A percentile compares a stretch with the other conserved stretches of the same genome.
These are phyloP conservation scores for Penicillium sp. DNA, from an alignment of 2,329 filamentous ascomycete species.

Conservation along the genomic window DNA sequence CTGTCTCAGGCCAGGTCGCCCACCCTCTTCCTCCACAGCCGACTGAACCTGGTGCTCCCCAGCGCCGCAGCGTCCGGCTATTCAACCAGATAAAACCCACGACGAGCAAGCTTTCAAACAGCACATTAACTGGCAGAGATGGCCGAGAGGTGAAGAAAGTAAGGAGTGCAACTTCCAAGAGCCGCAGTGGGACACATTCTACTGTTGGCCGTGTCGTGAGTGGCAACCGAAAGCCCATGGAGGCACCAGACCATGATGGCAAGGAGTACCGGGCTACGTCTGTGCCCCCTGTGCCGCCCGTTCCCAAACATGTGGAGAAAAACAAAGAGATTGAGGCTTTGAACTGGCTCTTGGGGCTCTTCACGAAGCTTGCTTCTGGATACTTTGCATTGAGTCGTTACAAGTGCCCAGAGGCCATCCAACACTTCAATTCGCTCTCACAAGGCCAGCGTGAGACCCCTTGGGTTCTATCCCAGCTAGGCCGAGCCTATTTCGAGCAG, in stretches of 20 bases:
- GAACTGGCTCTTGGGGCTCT: constrained; percentile 71
- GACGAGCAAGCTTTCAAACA: constrained; percentile 60
- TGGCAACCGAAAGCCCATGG: constrained; percentile 73
- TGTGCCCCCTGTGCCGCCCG: constrained; percentile 27
- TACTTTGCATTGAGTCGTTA: constrained; percentile 78
- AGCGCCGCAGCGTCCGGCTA: constrained; percentile 69
- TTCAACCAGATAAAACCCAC: constrained; percentile 68
- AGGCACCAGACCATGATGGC: constrained; percentile 64
- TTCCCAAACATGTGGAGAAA: constrained; percentile 49
- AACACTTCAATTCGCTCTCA: constrained; percentile 68
- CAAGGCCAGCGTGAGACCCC: constrained; percentile 79
- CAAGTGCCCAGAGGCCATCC: constrained; percentile 72
- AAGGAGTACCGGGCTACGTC: constrained; percentile 54
- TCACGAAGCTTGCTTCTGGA: constrained; percentile 76
- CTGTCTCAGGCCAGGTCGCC: constrained; percentile 75
- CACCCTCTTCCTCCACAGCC: constrained; percentile 54
- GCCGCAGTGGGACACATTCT: constrained; percentile 61
- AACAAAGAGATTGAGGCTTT: constrained; percentile 72
- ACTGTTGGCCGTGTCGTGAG: constrained; percentile 84
- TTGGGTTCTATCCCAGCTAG: constrained; percentile 89
- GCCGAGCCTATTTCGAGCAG: constrained; percentile 87
- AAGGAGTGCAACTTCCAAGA: constrained; percentile 70
- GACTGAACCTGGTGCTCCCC: constrained; percentile 62
- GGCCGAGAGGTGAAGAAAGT: constrained; percentile 79
- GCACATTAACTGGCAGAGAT: constrained; percentile 58